A percentile compares a stretch with the other conserved stretches of the same genome.
Conservation (phyloP, 306 rosid species). For the Trifolium pratense region DNA sequence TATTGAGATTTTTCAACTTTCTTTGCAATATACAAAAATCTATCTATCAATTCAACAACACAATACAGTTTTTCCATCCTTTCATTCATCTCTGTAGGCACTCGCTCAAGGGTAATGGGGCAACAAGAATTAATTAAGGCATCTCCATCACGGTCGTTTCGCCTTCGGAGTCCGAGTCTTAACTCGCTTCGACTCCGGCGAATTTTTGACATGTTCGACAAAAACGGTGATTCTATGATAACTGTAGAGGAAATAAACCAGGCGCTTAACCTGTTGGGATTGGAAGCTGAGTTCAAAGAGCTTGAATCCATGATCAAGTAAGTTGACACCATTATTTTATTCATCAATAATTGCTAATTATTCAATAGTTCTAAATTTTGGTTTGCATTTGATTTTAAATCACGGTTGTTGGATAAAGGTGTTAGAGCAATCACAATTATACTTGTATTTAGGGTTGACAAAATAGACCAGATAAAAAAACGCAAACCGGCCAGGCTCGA, state of each 20-base stretch:
- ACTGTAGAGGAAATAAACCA: slow-evolving; percentile 61
- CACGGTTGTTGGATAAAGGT: no score
- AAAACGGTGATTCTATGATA: slow-evolving; percentile 64
- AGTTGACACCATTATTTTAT: background rate
- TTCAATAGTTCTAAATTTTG: no score
- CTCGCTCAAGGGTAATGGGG: slow-evolving; percentile 20
- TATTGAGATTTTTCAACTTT: background rate
- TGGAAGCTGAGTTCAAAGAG: slow-evolving; percentile 58
- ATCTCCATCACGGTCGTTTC: slow-evolving; percentile 50
- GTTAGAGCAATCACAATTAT: no score
- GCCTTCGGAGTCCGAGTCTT: slow-evolving; percentile 65
- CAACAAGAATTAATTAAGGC: background rate
- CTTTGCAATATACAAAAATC: slow-evolving; percentile 6
- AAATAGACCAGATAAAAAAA: no score
- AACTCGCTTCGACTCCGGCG: slow-evolving; percentile 72
- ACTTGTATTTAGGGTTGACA: no score
- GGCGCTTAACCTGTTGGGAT: slow-evolving; percentile 62
- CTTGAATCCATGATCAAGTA: slow-evolving; percentile 44
- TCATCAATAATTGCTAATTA: no score
- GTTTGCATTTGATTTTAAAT: no score
- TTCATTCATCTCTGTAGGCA: background rate
- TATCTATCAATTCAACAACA: background rate
- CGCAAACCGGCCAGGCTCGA: no score
- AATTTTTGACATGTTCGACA: slow-evolving; percentile 76
- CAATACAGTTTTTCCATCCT: background rate